Evolutionary conservation across 208 protist species (phyloP).

Genomic region (Acanthamoeba lenticulata): DNA sequence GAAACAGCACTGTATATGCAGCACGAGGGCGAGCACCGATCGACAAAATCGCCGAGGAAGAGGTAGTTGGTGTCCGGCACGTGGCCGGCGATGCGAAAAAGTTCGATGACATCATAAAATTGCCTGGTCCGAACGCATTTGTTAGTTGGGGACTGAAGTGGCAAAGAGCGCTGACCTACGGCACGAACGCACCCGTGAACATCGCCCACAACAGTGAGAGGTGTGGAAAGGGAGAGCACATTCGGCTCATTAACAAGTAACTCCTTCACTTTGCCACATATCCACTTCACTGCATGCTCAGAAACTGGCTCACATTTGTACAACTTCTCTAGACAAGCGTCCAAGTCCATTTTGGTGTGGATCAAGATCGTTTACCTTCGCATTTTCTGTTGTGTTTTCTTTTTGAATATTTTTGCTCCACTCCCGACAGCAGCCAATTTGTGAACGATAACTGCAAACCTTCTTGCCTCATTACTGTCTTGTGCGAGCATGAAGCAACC

Average conservation of each 20-base stretch:
- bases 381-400: too few species aligned
- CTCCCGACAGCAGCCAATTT: too few species aligned
- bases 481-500: too few species aligned
- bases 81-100: slow-evolving; percentile 96
- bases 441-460: too few species aligned
- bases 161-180: not conserved
- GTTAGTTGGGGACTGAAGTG: not conserved
- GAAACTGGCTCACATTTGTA: slow-evolving; percentile 79
- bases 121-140: slow-evolving; percentile 80
- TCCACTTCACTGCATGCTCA: slow-evolving; percentile 77
- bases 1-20: slow-evolving; percentile 80
- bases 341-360: slow-evolving; percentile 69
- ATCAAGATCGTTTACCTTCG: not conserved
- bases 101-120: slow-evolving; percentile 97
- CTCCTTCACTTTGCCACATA: slow-evolving; percentile 77
- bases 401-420: too few species aligned
- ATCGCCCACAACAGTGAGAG: slow-evolving; percentile 93
- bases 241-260: slow-evolving; percentile 84
- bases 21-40: not conserved
- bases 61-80: slow-evolving; percentile 98
- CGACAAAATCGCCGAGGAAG: slow-evolving; percentile 94
- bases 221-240: slow-evolving; percentile 79
- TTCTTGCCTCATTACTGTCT: too few species aligned
- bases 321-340: slow-evolving; percentile 82
- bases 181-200: slow-evolving; percentile 87